Base-by-base conservation (phyloP, 768 basidiomycete species). In the Naematelia aurantialba region DNA sequence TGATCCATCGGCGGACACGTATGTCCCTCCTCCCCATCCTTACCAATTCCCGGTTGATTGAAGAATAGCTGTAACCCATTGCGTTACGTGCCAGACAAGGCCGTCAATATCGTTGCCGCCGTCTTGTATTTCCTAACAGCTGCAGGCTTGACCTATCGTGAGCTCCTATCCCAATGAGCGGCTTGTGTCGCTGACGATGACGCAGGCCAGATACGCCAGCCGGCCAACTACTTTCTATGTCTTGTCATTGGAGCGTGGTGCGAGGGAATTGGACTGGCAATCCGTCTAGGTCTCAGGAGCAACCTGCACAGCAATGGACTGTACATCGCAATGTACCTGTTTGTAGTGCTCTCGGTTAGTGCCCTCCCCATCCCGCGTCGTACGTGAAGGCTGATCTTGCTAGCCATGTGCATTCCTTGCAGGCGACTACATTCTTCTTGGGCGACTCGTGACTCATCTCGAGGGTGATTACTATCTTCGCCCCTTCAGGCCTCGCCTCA, bases 351-450 rank as follows among this genome's bases (percentile, higher is more conserved):
- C 1, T 74, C 64, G 24, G 70, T 74, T 42, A 65, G 71, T 67
- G 3, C 2, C 49, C 5, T 56, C 42, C 34, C 5, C 47, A 26
- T n/a, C 27, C 47, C 12, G 48, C 13, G 14, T 51, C 4, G 46
- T 19, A 5, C 8, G 21, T 10, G 46, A 26, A 26, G 8, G 17
- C 30, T 21, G 45, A 13, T 25, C 44, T 52, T 24, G 25, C 4
- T 48, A 70, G 66, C 76, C 76, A 14, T 77, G 76, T 29, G 74
- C 76, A 2, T 76, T 77, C 65, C 51, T 77, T 5, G 76, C 76
- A 24, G 74, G 66, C 25, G 68, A 77, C 53, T 77, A 76, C 49
- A 77, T 76, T 55, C 61, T 77, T 0, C 67, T 77, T 24, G 76
- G 76, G 4, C 55, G 73, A 26, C 49, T 77, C 42, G 68, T 67